Percentiles rank a stretch among this genome's conserved stretches.
These are phyloP conservation scores for Waltiozyma sp. DNA, from an alignment of 1,139 yeast genomes.

Conservation along the genomic window DNA sequence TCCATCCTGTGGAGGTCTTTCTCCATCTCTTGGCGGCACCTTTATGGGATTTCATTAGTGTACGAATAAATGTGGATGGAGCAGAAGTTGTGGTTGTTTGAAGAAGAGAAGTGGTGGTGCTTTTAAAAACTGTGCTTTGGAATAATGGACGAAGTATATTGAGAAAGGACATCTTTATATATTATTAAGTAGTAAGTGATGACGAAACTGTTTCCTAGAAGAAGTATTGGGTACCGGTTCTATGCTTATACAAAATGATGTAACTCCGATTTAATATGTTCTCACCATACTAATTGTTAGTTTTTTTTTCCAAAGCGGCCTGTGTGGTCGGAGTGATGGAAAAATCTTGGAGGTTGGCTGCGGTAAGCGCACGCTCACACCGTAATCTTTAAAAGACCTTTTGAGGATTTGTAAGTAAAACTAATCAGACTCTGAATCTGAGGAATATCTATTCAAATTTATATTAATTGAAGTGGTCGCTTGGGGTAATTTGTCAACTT, in stretches of 20 bases:
- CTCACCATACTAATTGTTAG: too few species aligned
- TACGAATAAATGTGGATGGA: constrained; percentile 17
- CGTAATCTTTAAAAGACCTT: too few species aligned
- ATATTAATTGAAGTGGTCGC: neutral
- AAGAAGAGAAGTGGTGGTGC: constrained; percentile 1
- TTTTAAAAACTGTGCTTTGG: neutral
- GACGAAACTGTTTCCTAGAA: too few species aligned
- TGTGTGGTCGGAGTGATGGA: too few species aligned
- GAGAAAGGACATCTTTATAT: neutral
- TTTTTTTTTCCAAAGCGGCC: too few species aligned
- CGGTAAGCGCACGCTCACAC: too few species aligned
- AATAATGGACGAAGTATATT: constrained; percentile 8
- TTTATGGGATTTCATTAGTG: constrained; percentile 28
- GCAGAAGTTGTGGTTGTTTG: neutral
- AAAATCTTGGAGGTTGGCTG: too few species aligned
- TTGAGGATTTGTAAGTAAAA: neutral
- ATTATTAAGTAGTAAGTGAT: neutral
- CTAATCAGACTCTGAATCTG: neutral
- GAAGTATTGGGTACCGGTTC: too few species aligned
- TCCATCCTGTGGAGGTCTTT: constrained; percentile 48
- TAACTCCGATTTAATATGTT: too few species aligned
- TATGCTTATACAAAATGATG: too few species aligned
- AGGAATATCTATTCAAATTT: neutral
- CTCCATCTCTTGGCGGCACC: constrained; percentile 75
- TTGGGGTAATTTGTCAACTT: neutral